Evolutionary conservation across 202 grass and related monocot genomes (phyloP).

Genomic region (Carex arenaria): DNA sequence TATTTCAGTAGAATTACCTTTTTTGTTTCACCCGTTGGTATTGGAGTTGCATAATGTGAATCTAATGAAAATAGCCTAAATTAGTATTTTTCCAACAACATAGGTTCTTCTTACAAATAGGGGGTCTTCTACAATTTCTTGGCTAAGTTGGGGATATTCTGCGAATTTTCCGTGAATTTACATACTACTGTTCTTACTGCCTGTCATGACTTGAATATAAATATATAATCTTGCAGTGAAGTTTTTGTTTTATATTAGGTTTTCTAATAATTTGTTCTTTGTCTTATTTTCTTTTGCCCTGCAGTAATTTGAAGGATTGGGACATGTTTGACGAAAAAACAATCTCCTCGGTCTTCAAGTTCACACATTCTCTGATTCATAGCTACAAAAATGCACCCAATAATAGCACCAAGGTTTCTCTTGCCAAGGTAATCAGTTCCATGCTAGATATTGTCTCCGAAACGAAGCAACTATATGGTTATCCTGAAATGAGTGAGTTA

Average conservation of each 20-base stretch:
- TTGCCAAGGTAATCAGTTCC: slow-evolving; percentile 56
- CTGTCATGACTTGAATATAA: not conserved
- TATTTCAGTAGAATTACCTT: not conserved
- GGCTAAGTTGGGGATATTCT: not conserved
- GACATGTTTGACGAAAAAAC: slow-evolving; percentile 42
- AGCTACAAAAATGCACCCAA: slow-evolving; percentile 44
- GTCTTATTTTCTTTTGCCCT: slow-evolving; percentile 11
- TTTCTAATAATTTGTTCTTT: not conserved
- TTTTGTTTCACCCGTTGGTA: not conserved
- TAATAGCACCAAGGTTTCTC: slow-evolving; percentile 30
- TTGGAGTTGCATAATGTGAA: not conserved
- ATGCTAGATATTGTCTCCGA: slow-evolving; percentile 71
- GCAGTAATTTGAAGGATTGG: slow-evolving; percentile 49
- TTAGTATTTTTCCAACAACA: not conserved
- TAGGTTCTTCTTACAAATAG: not conserved
- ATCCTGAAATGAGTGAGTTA: slow-evolving; percentile 56
- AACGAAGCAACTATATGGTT: slow-evolving; percentile 48
- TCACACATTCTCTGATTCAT: slow-evolving; percentile 50
- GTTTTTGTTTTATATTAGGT: not conserved
- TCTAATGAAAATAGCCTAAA: not conserved
- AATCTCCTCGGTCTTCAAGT: slow-evolving; percentile 49
- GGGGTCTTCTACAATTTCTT: not conserved
- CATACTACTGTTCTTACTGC: not conserved
- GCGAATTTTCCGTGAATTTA: not conserved
- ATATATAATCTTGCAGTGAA: not conserved